Evolutionary conservation across 2,329 filamentous ascomycete species (phyloP).

Genomic region (Penicillium palitans): DNA sequence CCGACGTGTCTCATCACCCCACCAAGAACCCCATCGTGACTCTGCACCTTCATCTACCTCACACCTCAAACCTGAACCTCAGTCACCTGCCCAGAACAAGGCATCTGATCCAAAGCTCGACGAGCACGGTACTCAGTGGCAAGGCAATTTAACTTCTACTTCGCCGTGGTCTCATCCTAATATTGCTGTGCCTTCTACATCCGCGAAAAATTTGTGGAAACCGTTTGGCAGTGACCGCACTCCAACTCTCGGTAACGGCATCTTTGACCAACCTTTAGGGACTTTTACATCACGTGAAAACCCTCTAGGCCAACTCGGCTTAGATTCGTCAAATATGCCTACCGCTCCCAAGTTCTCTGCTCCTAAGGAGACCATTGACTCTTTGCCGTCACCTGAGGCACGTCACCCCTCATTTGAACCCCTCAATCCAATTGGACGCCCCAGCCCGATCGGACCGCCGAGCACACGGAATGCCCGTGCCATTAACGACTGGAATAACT

Average conservation of each 20-base stretch:
- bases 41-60: constrained; percentile 29
- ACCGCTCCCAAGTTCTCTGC: constrained; percentile 35
- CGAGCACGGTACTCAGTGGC: constrained; percentile 40
- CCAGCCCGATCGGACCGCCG: constrained; percentile 50
- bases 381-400: constrained; percentile 43
- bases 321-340: constrained; percentile 42
- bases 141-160: constrained; percentile 38
- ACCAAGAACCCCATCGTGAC: constrained; percentile 30
- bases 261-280: constrained; percentile 57
- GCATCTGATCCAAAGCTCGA: constrained; percentile 31
- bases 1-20: constrained; percentile 35
- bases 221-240: constrained; percentile 56
- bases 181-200: constrained; percentile 34
- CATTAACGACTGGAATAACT: constrained; percentile 47
- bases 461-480: constrained; percentile 34
- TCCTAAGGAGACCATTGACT: constrained; percentile 38
- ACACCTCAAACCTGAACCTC: constrained; percentile 1
- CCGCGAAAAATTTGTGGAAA: constrained; percentile 59
- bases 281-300: constrained; percentile 48
- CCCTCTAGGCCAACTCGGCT: constrained; percentile 42
- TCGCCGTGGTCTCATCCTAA: constrained; percentile 42
- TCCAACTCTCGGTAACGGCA: constrained; percentile 63
- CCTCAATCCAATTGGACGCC: constrained; percentile 43
- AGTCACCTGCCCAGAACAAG: constrained; percentile 14
- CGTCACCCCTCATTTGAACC: constrained; percentile 40